These are phyloP conservation scores for Paracoccidioides lutzii DNA, from an alignment of 2,329 filamentous ascomycete genomes.

Conservation along the genomic window DNA sequence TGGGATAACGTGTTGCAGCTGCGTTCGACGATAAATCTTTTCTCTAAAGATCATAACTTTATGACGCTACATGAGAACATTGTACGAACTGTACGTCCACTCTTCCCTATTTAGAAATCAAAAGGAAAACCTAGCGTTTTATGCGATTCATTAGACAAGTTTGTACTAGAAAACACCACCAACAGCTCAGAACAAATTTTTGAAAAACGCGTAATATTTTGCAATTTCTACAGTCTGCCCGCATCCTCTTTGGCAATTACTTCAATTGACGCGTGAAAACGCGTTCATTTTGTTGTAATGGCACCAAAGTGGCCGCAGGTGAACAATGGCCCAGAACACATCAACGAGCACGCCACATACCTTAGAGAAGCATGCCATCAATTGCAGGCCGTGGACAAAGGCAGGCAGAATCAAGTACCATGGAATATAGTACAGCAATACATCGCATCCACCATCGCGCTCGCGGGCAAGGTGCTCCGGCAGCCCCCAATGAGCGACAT, in stretches of 20 bases:
- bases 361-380: neutral
- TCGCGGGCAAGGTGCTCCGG: slow-evolving; percentile 1
- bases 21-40: neutral
- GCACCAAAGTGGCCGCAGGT: neutral
- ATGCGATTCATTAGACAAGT: no score
- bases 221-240: neutral
- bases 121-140: no score
- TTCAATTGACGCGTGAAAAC: neutral
- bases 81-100: no score
- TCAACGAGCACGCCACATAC: slow-evolving; percentile 1
- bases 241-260: slow-evolving; percentile 1
- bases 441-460: neutral
- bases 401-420: slow-evolving; percentile 1
- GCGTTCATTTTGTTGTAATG: neutral
- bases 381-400: neutral
- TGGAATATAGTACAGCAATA: slow-evolving; percentile 1
- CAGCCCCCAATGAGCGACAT: slow-evolving; percentile 1
- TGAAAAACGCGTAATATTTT: neutral
- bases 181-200: slow-evolving; percentile 1
- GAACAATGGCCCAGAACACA: slow-evolving; percentile 1
- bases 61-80: no score
- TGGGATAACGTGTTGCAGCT: neutral
- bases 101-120: no score
- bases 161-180: slow-evolving; percentile 1
- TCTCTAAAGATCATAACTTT: neutral